Evolutionary conservation across 2,329 filamentous ascomycete genomes (phyloP), one percentile per base, ranked within the genome.

Genomic region (Nemania serpens): DNA sequence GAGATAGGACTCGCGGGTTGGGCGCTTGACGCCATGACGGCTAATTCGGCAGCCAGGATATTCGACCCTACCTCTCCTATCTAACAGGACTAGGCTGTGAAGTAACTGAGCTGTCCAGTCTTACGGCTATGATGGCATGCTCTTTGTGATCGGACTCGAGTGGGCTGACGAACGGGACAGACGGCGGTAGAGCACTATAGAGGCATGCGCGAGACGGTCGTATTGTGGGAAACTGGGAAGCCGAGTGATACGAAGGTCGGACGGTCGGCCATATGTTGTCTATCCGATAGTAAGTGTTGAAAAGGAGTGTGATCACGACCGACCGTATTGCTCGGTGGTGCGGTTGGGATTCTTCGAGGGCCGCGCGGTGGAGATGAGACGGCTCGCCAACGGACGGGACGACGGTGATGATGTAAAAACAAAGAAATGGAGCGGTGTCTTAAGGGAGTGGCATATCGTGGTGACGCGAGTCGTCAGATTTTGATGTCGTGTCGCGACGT

Each of bases 21-120:
- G 48, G 73, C 71, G 52, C 77, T 76, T 17, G 74, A 72, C 49
- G 76, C 73, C 79, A 81, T 81, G 58, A 64, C 66, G 58, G 62
- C n/a, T 12, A 13, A 9, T 18, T 18, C 10, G 11, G 36, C 42
- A 11, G 46, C 4, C 54, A 49, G 34, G 20, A 33, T 4, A 42
- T 17, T 41, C 11, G 18, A 12, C 48, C 12, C 37, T 34, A 43
- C n/a, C n/a, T 42, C 20, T 18, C 20, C 4, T 29, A 29, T 29
- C 25, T 39, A n/a, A n/a, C 11, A 39, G 3, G 25, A 17, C 12
- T 7, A 37, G 4, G 33, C 20, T 50, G 20, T n/a, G 17, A 37
- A 15, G 33, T 20, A 22, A 18, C 47, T 36, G 25, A 51, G 10
- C 18, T 36, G 36, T 43, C 29, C 6, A 13, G 22, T 49, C 36